These are phyloP conservation scores for Lentinus brumalis DNA, from an alignment of 768 basidiomycete species.

Conservation along the genomic window DNA sequence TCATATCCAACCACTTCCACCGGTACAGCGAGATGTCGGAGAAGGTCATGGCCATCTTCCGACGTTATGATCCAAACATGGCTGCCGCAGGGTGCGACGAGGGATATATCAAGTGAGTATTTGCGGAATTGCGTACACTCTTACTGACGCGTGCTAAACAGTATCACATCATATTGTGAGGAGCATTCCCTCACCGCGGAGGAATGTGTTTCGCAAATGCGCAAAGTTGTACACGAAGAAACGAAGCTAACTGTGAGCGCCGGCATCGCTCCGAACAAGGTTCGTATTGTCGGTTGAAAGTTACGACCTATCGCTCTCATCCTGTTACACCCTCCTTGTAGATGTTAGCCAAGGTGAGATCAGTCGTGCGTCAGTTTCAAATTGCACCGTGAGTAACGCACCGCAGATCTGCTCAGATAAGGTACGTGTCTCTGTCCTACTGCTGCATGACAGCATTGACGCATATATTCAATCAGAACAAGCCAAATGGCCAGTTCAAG, in stretches of 20 bases:
- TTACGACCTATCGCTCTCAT: background rate
- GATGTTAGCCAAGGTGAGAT: conserved; percentile 88
- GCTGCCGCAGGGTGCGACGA: conserved; percentile 81
- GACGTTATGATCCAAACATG: conserved; percentile 79
- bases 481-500: conserved; percentile 90
- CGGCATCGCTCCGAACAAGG: conserved; percentile 95
- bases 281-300: conserved; percentile 34
- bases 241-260: conserved; percentile 91
- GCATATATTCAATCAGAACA: conserved; percentile 56
- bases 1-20: conserved; percentile 57
- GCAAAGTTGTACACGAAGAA: conserved; percentile 69
- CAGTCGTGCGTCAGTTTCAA: background rate
- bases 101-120: conserved; percentile 82
- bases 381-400: background rate
- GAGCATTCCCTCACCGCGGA: conserved; percentile 63
- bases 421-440: conserved; percentile 36
- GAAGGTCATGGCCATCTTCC: conserved; percentile 67
- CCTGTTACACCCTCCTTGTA: conserved; percentile 24
- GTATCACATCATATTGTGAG: conserved; percentile 85
- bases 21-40: conserved; percentile 72
- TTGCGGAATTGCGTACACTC: background rate
- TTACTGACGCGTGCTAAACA: conserved; percentile 27
- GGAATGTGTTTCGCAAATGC: conserved; percentile 78
- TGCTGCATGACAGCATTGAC: background rate
- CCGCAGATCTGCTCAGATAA: conserved; percentile 89